Evolutionary conservation across 2,329 filamentous ascomycete species (phyloP).

Genomic region (Fusarium sp.): DNA sequence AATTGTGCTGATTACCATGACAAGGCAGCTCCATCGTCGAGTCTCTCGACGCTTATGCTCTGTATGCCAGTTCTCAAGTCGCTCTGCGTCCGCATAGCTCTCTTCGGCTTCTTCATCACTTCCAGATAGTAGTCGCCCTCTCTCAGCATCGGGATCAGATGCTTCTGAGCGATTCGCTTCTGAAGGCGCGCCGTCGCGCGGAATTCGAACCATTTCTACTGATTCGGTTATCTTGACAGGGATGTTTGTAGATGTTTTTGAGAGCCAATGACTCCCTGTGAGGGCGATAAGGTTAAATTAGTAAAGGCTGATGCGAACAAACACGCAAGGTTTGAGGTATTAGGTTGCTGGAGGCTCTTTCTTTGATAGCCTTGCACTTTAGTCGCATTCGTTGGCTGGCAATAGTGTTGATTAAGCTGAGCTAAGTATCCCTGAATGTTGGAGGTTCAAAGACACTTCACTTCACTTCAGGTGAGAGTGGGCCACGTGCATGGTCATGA

Average conservation of each 20-base stretch:
- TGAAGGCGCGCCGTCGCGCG: constrained; percentile 23
- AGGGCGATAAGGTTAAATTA: neutral
- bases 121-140: constrained; percentile 17
- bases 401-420: neutral
- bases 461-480: constrained; percentile 6
- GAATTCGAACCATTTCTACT: constrained; percentile 23
- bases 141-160: constrained; percentile 23
- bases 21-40: constrained; percentile 32
- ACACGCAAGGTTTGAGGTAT: neutral
- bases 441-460: constrained; percentile 6
- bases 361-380: neutral
- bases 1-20: constrained; percentile 31
- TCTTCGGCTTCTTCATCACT: constrained; percentile 18
- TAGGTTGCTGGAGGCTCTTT: neutral
- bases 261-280: neutral
- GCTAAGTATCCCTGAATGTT: constrained; percentile 24
- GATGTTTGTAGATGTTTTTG: constrained; percentile 10
- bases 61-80: constrained; percentile 29
- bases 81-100: constrained; percentile 20
- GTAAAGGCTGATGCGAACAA: neutral
- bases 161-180: constrained; percentile 8
- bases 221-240: constrained; percentile 20
- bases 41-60: constrained; percentile 31
- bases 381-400: neutral
- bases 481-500: constrained; percentile 27